Conservation (phyloP, 352 stramenopile species). For the Pythium phragmiticola region DNA sequence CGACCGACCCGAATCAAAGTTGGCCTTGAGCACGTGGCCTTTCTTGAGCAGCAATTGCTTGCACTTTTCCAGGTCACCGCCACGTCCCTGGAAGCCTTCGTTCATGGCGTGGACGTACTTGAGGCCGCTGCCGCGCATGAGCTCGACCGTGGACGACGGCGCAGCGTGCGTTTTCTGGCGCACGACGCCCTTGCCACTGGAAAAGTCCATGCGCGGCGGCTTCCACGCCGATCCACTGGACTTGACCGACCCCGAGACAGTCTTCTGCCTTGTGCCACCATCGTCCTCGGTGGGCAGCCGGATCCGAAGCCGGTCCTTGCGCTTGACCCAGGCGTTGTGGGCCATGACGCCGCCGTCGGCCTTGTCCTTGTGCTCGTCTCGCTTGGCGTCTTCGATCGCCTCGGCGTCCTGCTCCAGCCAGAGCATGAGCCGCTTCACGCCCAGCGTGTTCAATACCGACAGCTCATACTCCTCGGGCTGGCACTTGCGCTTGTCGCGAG, state of each 20-base stretch:
- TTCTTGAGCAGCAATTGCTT: slow-evolving; percentile 73
- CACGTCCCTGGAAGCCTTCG: slow-evolving; percentile 81
- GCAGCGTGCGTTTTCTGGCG: slow-evolving; percentile 53
- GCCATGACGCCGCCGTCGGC: slow-evolving; percentile 65
- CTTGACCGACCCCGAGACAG: not conserved
- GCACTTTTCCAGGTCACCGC: slow-evolving; percentile 79
- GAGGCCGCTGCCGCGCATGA: slow-evolving; percentile 73
- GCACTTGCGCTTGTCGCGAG: slow-evolving; percentile 27
- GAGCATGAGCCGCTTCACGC: slow-evolving; percentile 70
- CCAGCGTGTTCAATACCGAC: slow-evolving; percentile 53
- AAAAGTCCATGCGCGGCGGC: slow-evolving; percentile 76
- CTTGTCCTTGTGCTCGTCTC: slow-evolving; percentile 75
- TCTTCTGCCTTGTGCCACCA: not conserved
- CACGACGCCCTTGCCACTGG: slow-evolving; percentile 56
- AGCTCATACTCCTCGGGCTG: slow-evolving; percentile 49
- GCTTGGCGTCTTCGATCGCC: slow-evolving; percentile 59
- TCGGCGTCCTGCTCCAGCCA: slow-evolving; percentile 78
- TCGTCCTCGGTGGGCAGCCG: slow-evolving; percentile 40
- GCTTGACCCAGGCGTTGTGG: slow-evolving; percentile 76
- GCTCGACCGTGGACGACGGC: slow-evolving; percentile 68
- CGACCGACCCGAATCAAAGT: slow-evolving; percentile 40
- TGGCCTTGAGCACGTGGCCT: slow-evolving; percentile 70
- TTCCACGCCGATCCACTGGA: slow-evolving; percentile 25
- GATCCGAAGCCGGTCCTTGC: slow-evolving; percentile 77
- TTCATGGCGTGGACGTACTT: slow-evolving; percentile 87